Conservation (phyloP, 2,329 filamentous ascomycete species). For the Penicillium sp. region DNA sequence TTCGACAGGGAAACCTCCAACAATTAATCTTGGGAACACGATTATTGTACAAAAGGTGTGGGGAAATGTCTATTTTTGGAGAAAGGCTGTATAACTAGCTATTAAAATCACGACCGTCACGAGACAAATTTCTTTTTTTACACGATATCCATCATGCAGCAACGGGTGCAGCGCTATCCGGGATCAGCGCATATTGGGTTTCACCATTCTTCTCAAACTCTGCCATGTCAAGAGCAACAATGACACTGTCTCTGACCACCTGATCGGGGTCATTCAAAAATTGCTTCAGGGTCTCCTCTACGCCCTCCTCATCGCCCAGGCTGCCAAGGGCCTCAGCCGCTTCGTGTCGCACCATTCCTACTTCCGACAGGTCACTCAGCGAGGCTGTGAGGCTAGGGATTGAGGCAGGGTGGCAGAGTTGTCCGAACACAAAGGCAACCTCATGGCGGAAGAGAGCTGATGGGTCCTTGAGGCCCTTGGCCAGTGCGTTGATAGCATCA, state of each 20-base stretch:
- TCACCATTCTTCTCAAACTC: conserved; percentile 90
- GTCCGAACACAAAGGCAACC: conserved; percentile 96
- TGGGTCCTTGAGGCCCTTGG: conserved; percentile 77
- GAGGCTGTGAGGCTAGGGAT: conserved; percentile 82
- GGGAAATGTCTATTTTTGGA: conserved; percentile 21
- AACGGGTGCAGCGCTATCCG: conserved; percentile 48
- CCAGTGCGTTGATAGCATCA: conserved; percentile 80
- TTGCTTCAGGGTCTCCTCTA: conserved; percentile 76
- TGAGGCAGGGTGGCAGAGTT: conserved; percentile 92
- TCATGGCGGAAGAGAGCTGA: conserved; percentile 96
- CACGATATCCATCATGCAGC: conserved; percentile 26
- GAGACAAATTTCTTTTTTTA: conserved; percentile 17
- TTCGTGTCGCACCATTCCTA: conserved; percentile 96
- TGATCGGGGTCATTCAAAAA: conserved; percentile 89
- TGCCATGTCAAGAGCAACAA: conserved; percentile 96
- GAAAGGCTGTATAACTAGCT: conserved; percentile 27
- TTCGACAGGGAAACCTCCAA: conserved; percentile 35
- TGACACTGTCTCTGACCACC: conserved; percentile 89
- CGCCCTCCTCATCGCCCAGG: conserved; percentile 87
- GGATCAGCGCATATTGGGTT: conserved; percentile 87
- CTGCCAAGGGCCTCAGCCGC: conserved; percentile 94
- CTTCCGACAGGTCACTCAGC: conserved; percentile 75
- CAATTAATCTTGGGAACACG: conserved; percentile 28
- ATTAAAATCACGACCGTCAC: conserved; percentile 30
- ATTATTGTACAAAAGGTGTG: conserved; percentile 14